Base-by-base conservation (phyloP, 768 basidiomycete species). In the Hericium alpestre region DNA sequence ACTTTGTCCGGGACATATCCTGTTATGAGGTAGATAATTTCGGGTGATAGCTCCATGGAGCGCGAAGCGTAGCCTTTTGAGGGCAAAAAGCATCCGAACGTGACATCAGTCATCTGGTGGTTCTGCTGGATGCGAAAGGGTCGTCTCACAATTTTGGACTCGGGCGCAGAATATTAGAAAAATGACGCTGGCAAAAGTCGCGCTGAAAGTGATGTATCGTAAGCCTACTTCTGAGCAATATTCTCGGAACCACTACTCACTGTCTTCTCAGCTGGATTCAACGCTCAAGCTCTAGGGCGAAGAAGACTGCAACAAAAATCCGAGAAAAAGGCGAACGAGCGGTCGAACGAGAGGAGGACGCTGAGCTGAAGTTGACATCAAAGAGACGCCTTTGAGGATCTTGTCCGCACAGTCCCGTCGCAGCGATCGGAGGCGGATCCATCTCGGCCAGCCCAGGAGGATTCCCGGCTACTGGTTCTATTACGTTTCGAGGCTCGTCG, bases 11-110 rank as follows among this genome's bases (percentile, higher is more conserved):
- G 73, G 60, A 81, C 73, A 68, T 78, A 64, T 63, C 74, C 75
- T 46, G 79, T 78, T 64, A 86, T 79, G 64, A 75, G 74, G 69
- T 74, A 76, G 71, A 78, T 82, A 53, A 73, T 75, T 73, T 84
- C 82, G 68, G 75, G 70, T 58, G 83, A 79, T 59, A 82, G 65
- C 64, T 79, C 79, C 84, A 84, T 84, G 32, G 18, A 48, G 43
- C 41, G 50, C 32, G n/a, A 41, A 22, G 32, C 56, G 60, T 60
- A 54, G 51, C 40, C 32, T 32, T 32, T 32, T 32, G 32, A 32
- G 32, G 32, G 32, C 32, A 1, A 32, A 32, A 32, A 32, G 32
- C 8, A 32, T 32, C 32, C 32, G 32, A 32, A 32, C 25, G 25
- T 25, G 25, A 25, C 25, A 9, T 32, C 32, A 32, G 32, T 8